A percentile compares a stretch with the other conserved stretches of the same genome.
These are phyloP conservation scores for Neocucurbitaria cava DNA, from an alignment of 2,329 filamentous ascomycete genomes.

Conservation along the genomic window DNA sequence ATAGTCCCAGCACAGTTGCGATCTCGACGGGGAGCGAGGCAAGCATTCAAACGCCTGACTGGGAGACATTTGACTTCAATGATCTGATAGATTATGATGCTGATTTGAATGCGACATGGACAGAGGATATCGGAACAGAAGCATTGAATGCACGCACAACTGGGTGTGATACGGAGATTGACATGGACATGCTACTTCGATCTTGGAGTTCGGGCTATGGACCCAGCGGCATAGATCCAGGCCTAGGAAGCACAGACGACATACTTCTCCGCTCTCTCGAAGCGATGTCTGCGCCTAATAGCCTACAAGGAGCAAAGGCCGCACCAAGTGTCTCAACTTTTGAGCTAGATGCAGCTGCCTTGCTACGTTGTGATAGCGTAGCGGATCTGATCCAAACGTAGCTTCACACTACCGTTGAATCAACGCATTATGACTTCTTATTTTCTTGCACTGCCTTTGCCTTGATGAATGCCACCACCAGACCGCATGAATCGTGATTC, in stretches of 20 bases:
- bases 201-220: constrained; percentile 15
- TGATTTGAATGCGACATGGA: constrained; percentile 15
- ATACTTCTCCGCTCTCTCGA: constrained; percentile 3
- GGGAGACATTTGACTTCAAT: constrained; percentile 35
- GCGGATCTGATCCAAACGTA: not conserved
- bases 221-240: constrained; percentile 4
- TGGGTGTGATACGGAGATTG: constrained; percentile 21
- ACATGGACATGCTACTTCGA: constrained; percentile 21
- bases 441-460: not conserved
- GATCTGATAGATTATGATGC: constrained; percentile 32
- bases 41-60: constrained; percentile 14
- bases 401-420: not conserved
- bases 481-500: not conserved
- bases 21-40: constrained; percentile 4
- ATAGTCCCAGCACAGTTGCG: constrained; percentile 8
- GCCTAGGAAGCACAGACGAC: not conserved
- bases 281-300: not conserved
- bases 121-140: constrained; percentile 11
- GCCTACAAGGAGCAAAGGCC: constrained; percentile 1
- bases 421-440: not conserved
- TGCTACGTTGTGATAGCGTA: constrained; percentile 11
- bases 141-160: constrained; percentile 11
- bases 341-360: constrained; percentile 22
- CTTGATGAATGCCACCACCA: not conserved
- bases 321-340: constrained; percentile 17